Evolutionary conservation across 148 eudicot genomes (phyloP), one percentile per base, ranked within the genome.

Genomic region (Salicornia ramosissima): DNA sequence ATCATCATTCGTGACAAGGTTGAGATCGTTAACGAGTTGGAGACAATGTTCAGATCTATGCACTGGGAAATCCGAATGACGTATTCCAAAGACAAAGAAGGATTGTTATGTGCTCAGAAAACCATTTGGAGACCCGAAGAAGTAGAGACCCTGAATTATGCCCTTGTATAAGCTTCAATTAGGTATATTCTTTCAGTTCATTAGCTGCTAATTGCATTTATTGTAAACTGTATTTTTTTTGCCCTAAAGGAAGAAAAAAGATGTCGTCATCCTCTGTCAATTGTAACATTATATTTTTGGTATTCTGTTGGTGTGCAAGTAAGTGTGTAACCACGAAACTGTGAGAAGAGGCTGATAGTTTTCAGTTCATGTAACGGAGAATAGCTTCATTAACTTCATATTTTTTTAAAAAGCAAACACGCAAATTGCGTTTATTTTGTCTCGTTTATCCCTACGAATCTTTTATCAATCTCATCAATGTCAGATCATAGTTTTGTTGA

Each of bases 71-170:
- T 87, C 65, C 70, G 82, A 6, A 68, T 85, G 77, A 83, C 85
- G 18, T 87, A 83, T 74, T 81, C 88, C 54, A 83, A 81, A 72
- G 88, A 85, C 77, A 78, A 75, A 30, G 88, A 87, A 74, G 91
- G 91, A 33, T 70, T 87, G 66, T 60, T 87, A 61, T 83, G 78
- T 73, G 88, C 81, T 19, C 83, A 85, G 72, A 87, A 87, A 80
- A 83, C 88, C 10, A 79, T 66, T 73, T 87, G 88, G 91, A 83
- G 91, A 15, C 88, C 91, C 24, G 63, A 68, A 4, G 88, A 87
- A 54, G 77, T 74, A 0, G 86, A 84, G 71, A 79, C 85, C 30
- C 62, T 84, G 22, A 42, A 74, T 2, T 87, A 77, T 33, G 88
- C 91, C 73, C 63, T 87, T 55, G 66, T 40, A 40, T 84, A 73